A percentile compares a stretch with the other conserved stretches of the same genome.
Evolutionary conservation across 2,329 filamentous ascomycete genomes (phyloP).

Genomic region (Sarocladium kiliense): DNA sequence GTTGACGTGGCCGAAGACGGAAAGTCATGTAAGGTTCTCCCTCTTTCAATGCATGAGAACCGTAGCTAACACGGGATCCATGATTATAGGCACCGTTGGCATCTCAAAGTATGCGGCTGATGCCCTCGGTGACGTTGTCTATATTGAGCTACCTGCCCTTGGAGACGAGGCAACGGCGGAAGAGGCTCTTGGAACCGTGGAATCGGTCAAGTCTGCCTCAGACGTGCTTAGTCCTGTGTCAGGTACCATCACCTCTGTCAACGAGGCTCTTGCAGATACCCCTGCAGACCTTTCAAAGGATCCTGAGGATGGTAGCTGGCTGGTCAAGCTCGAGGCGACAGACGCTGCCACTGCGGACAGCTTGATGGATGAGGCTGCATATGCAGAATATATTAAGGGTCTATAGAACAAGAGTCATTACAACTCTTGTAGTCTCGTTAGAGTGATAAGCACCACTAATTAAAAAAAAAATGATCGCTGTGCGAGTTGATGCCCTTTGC

Average conservation of each 20-base stretch:
- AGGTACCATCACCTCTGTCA: conserved; percentile 66
- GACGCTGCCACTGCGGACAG: conserved; percentile 52
- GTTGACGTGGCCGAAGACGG: conserved; percentile 68
- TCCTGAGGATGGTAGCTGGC: conserved; percentile 72
- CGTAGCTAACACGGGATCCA: neutral
- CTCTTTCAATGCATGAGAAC: neutral
- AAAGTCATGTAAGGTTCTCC: conserved; percentile 39
- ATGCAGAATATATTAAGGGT: conserved; percentile 31
- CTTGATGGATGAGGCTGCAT: conserved; percentile 68
- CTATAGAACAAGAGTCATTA: conserved; percentile 8
- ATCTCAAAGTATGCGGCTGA: conserved; percentile 81
- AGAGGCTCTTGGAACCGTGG: conserved; percentile 80
- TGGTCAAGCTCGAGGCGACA: conserved; percentile 69
- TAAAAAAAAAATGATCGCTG: no score
- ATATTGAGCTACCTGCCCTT: conserved; percentile 73
- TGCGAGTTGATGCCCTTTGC: no score
- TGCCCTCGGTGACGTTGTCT: conserved; percentile 84
- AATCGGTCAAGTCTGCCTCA: conserved; percentile 88
- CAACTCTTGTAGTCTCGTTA: no score
- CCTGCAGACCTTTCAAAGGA: conserved; percentile 74
- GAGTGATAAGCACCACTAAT: no score
- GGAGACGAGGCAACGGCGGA: conserved; percentile 61
- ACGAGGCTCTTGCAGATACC: conserved; percentile 65
- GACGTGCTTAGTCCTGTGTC: conserved; percentile 80
- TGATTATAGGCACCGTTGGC: conserved; percentile 56